phyloP scores from a whole-genome alignment of 1,284 basidiomycete genomes.

The Leccinum angustisporum region DNA sequence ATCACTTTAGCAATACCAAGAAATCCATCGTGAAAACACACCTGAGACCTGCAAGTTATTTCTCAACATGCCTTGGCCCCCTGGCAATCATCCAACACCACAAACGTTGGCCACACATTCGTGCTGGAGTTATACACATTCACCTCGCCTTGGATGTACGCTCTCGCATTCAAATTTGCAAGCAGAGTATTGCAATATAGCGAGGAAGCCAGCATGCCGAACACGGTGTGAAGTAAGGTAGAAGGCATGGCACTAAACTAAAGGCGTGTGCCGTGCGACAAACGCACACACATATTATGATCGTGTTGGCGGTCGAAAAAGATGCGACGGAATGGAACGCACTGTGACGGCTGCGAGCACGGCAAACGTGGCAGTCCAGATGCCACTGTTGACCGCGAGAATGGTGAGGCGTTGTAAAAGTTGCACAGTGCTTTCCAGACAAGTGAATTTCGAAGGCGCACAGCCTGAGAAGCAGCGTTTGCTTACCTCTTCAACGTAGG shows the following conservation, averaged over 20 bases:
- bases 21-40: not conserved
- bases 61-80: too few relatives aligned
- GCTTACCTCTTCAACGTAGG: not conserved
- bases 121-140: too few relatives aligned
- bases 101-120: not conserved
- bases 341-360: conserved; percentile 14
- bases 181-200: not conserved
- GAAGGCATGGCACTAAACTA: not conserved
- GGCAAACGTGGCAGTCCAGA: conserved; percentile 17
- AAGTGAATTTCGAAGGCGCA: not conserved
- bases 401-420: conserved; percentile 14
- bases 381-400: conserved; percentile 20
- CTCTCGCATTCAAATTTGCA: not conserved
- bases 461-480: not conserved
- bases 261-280: not conserved
- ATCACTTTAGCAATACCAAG: not conserved
- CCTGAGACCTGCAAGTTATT: not conserved
- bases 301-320: not conserved
- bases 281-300: not conserved
- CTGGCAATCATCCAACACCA: not conserved
- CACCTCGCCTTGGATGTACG: not conserved
- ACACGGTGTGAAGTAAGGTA: not conserved
- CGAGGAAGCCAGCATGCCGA: not conserved
- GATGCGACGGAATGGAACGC: not conserved
- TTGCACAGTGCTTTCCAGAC: conserved; percentile 6